Evolutionary conservation across 2,329 filamentous ascomycete species (phyloP).

Genomic region (Colletotrichum sp.): DNA sequence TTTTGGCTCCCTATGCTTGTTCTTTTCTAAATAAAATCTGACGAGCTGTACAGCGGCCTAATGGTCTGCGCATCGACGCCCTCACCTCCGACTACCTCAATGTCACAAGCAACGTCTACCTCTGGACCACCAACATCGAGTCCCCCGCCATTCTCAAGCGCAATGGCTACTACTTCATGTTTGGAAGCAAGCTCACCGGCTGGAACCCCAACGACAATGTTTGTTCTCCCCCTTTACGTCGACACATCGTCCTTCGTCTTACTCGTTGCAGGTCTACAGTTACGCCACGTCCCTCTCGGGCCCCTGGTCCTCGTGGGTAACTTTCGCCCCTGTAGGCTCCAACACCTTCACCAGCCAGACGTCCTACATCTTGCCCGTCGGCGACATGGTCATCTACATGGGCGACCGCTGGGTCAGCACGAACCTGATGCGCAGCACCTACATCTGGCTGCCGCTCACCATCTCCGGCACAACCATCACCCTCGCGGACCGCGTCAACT

Average conservation of each 20-base stretch:
- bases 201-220: slow-evolving; percentile 71
- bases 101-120: slow-evolving; percentile 53
- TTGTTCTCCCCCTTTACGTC: not conserved
- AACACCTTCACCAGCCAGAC: slow-evolving; percentile 68
- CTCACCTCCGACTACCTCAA: slow-evolving; percentile 63
- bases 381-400: slow-evolving; percentile 61
- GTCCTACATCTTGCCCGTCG: slow-evolving; percentile 57
- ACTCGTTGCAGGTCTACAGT: slow-evolving; percentile 48
- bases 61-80: slow-evolving; percentile 51
- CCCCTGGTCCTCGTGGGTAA: slow-evolving; percentile 66
- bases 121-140: slow-evolving; percentile 62
- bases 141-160: slow-evolving; percentile 68
- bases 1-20: not conserved
- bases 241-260: not conserved
- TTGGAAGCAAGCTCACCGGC: slow-evolving; percentile 62
- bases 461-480: slow-evolving; percentile 57
- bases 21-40: not conserved
- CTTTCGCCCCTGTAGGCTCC: slow-evolving; percentile 61
- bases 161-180: slow-evolving; percentile 67
- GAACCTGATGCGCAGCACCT: slow-evolving; percentile 66
- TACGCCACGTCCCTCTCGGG: slow-evolving; percentile 62
- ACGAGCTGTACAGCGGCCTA: not conserved
- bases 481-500: slow-evolving; percentile 59
- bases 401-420: slow-evolving; percentile 69
- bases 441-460: slow-evolving; percentile 67